Conservation (phyloP, 2,329 filamentous ascomycete genomes). For the Fusarium sp. region DNA sequence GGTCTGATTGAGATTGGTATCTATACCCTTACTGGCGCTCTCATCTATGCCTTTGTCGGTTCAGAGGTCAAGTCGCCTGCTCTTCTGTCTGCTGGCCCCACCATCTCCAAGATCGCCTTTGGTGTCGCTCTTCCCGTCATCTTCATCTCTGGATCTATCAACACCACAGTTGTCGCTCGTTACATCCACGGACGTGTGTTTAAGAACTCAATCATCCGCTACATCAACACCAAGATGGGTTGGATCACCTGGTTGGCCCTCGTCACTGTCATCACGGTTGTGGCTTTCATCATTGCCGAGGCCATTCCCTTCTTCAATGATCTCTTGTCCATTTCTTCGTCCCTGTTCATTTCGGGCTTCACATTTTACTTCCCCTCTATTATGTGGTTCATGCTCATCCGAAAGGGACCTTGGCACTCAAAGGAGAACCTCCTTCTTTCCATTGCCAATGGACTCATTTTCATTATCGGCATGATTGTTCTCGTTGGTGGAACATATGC, state of each 20-base stretch:
- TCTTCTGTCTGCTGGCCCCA: conserved; percentile 68
- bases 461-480: conserved; percentile 46
- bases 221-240: conserved; percentile 59
- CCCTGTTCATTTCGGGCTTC: conserved; percentile 59
- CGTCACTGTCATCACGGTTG: conserved; percentile 64
- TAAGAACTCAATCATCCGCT: conserved; percentile 54
- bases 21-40: conserved; percentile 72
- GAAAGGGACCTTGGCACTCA: conserved; percentile 44
- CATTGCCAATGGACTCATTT: conserved; percentile 40
- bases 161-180: conserved; percentile 59
- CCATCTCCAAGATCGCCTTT: conserved; percentile 73
- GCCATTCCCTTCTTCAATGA: conserved; percentile 78
- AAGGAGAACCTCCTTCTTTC: conserved; percentile 43
- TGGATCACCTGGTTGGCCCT: conserved; percentile 68
- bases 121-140: conserved; percentile 77
- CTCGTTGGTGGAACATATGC: conserved; percentile 48
- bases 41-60: conserved; percentile 77
- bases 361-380: conserved; percentile 55
- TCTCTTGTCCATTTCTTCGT: conserved; percentile 65
- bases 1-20: conserved; percentile 70
- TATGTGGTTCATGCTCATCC: conserved; percentile 54
- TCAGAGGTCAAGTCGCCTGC: conserved; percentile 71
- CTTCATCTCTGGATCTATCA: conserved; percentile 77
- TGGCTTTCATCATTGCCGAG: conserved; percentile 77
- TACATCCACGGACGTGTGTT: conserved; percentile 59